Evolutionary conservation across 73 alveolate species (phyloP).

Genomic region (Paramecium octaurelia): DNA sequence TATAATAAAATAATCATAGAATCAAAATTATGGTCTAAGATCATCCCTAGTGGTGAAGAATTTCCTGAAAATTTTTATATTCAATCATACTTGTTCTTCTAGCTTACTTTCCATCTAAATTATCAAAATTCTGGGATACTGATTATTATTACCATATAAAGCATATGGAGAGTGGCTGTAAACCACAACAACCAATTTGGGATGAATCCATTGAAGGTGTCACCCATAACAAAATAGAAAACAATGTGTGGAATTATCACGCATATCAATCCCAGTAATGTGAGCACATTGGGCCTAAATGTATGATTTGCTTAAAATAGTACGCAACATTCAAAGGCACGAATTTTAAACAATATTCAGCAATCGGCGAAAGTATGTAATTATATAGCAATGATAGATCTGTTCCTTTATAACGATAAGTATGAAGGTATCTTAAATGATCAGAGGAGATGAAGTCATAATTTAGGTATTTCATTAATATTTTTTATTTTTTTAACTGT

Average conservation of each 20-base stretch:
- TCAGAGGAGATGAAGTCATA: not conserved
- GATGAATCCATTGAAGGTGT: not conserved
- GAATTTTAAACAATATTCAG: not conserved
- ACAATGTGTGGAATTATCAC: not conserved
- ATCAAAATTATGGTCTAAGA: slow-evolving; percentile 33
- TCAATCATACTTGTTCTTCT: slow-evolving; percentile 11
- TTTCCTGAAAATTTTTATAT: not conserved
- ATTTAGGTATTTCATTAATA: not conserved
- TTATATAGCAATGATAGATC: not conserved
- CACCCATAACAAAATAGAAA: not conserved
- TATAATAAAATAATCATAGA: not conserved
- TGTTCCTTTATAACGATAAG: not conserved
- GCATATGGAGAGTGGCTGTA: not conserved
- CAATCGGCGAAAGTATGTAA: slow-evolving; percentile 10
- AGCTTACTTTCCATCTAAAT: slow-evolving; percentile 29
- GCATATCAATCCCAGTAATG: not conserved
- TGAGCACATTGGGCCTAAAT: not conserved
- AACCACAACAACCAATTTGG: slow-evolving; percentile 27
- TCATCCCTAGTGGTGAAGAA: slow-evolving; percentile 33
- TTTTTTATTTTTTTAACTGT: not conserved
- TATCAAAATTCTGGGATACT: slow-evolving; percentile 19
- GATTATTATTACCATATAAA: slow-evolving; percentile 1
- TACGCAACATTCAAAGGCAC: slow-evolving; percentile 26
- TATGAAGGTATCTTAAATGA: not conserved
- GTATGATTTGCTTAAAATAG: not conserved